phyloP scores from a whole-genome alignment of 345 rosid species.

The Bruguiera parviflora region DNA sequence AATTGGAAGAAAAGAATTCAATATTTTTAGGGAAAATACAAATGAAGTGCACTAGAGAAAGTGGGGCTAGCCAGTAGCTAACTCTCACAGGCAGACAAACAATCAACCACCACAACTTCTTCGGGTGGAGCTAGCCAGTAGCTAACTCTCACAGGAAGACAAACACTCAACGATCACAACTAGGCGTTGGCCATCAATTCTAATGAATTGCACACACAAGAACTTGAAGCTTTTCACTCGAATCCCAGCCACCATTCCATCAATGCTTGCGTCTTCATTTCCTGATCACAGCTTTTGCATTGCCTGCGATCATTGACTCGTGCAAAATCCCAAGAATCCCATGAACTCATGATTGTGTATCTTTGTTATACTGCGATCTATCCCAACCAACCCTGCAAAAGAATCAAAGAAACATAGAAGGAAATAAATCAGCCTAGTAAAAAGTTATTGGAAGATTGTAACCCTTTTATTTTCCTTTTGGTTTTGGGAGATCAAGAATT shows the following conservation, averaged over 20 bases:
- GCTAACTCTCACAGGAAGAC: conserved; percentile 22
- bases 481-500: background rate
- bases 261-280: background rate
- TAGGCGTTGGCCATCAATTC: conserved; percentile 43
- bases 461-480: background rate
- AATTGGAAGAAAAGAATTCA: background rate
- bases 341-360: conserved; percentile 71
- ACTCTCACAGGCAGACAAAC: conserved; percentile 25
- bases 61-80: conserved; percentile 42
- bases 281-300: background rate
- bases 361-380: conserved; percentile 56
- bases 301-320: conserved; percentile 49
- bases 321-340: conserved; percentile 78
- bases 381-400: conserved; percentile 62
- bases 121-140: conserved; percentile 26
- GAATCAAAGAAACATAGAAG: background rate
- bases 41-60: background rate
- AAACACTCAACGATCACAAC: conserved; percentile 26
- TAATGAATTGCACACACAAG: too few species aligned
- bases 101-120: background rate
- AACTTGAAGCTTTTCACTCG: background rate
- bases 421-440: background rate
- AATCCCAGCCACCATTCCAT: background rate
- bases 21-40: background rate
- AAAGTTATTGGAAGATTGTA: background rate